Conservation (phyloP, 164 flowering plant species). For the Tinospora cordifolia region DNA sequence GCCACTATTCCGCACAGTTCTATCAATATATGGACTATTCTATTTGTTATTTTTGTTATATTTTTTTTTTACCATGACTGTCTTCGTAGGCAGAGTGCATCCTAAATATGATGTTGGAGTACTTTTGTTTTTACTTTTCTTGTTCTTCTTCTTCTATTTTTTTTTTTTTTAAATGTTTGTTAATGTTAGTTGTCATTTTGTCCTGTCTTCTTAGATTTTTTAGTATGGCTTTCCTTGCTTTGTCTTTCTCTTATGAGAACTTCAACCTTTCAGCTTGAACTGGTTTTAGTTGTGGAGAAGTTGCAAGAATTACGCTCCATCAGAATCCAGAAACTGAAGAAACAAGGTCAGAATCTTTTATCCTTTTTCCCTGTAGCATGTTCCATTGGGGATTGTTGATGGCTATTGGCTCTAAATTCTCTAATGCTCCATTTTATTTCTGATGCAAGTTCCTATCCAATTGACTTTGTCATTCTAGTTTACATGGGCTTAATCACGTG, state of each 20-base stretch:
- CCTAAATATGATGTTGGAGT: no score
- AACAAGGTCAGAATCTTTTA: conserved; percentile 49
- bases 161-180: not conserved
- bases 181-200: not conserved
- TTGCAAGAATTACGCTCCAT: conserved; percentile 83
- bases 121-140: not conserved
- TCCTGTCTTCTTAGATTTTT: no score
- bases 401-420: not conserved
- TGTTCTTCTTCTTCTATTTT: not conserved
- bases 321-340: conserved; percentile 79
- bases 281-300: conserved; percentile 77
- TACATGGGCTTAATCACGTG: not conserved
- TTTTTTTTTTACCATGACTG: not conserved
- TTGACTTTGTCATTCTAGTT: not conserved
- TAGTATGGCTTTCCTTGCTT: not conserved
- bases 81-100: not conserved
- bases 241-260: conserved; percentile 11
- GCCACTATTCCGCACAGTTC: not conserved
- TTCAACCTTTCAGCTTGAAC: conserved; percentile 63
- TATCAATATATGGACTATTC: not conserved
- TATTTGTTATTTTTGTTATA: not conserved
- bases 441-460: not conserved
- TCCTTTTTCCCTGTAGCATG: not conserved
- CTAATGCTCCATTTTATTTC: not conserved
- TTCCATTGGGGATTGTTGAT: not conserved